Base-by-base conservation (phyloP, 352 stramenopile species). In the Lagenidium giganteum region DNA sequence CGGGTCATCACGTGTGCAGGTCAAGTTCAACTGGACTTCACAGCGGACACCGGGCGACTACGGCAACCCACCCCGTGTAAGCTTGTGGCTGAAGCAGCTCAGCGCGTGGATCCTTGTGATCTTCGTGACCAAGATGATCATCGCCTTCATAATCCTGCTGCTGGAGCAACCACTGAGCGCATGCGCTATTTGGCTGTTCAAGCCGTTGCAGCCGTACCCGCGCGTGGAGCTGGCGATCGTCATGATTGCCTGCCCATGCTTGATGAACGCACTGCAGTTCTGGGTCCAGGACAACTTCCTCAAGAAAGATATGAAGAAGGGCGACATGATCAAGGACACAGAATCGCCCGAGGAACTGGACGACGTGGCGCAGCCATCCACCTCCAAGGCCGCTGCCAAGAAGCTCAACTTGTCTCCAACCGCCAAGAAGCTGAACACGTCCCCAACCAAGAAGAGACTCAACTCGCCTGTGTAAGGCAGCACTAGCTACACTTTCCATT, bases 231-330 rank as follows among this genome's bases (percentile, higher is more conserved):
- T 95, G 37, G 64, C 58, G 20, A 46, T 95, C 38, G 83, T 95
- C 31, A 95, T 95, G 83, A 88, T 95, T 41, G 77, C 71, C 5
- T 95, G 83, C 54, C 83, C 83, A 31, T 89, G 76, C 45, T 42
- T 93, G 16, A 93, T 95, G 81, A 95, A 95, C 54, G 82, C 74
- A 13, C 40, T 93, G 34, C 83, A 95, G 47, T 95, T 93, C 47
- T 95, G 81, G 81, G 63, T 95, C 25, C 83, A 95, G 56, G 83
- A 95, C 67, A 92, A 69, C 60, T 95, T 93, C 57, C 71, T 95
- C 39, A 95, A 93, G 51, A 91, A 93, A 47, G 77, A 90, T 33
- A 59, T 83, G 20, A n/a, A n/a, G n/a, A n/a, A n/a, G n/a, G n/a
- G n/a, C n/a, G n/a, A n/a, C n/a, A n/a, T n/a, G n/a, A n/a, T n/a